Evolutionary conservation across 2,329 filamentous ascomycete species (phyloP), one percentile per base, ranked within the genome.

Genomic region (Plectosphaerella cucumerina): DNA sequence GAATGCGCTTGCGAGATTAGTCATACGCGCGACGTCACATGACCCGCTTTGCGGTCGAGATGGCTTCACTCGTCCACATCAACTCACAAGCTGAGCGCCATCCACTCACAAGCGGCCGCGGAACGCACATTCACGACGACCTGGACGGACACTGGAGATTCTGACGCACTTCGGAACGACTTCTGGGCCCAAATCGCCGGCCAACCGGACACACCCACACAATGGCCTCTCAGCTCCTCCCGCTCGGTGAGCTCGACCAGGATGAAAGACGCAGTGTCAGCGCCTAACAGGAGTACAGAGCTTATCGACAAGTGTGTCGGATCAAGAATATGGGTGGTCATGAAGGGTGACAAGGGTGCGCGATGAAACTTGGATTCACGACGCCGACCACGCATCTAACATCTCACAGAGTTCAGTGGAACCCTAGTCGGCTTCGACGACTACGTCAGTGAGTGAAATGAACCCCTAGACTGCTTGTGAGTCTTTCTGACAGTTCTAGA

Each of bases 301-400:
- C 84, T 99, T 67, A 97, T 99, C 70, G 94, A 99, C 77, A 97
- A 97, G 73, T 99, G 94, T 68, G 92, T 99, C 59, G 94, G 94
- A 55, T 97, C 92, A 50, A 88, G 87, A 63, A 97, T 99, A 70
- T 97, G 93, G 92, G 92, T 99, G 57, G 85, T 99, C 63, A 99
- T 99, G 94, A 99, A 99, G 74, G 90, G 92, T 59, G 94, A 97
- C 68, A 97, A 97, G 78, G 94, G 94, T 96, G 73, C 34, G 68
- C 17, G 15, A 8, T 10, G 4, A 17, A n/a, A 5, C 18, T 37
- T 17, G 31, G 14, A 6, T 8, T 1, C 31, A 18, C 4, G 9
- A 20, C 12, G 8, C n/a, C 20, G 14, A 45, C 54, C 53, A 26
- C 55, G 33, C 12, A 37, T 15, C 26, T 31, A 31, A 31, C 26